Evolutionary conservation across 805 yeast species (phyloP), one percentile per base, ranked within the genome.

Genomic region (Komagataella populi): DNA sequence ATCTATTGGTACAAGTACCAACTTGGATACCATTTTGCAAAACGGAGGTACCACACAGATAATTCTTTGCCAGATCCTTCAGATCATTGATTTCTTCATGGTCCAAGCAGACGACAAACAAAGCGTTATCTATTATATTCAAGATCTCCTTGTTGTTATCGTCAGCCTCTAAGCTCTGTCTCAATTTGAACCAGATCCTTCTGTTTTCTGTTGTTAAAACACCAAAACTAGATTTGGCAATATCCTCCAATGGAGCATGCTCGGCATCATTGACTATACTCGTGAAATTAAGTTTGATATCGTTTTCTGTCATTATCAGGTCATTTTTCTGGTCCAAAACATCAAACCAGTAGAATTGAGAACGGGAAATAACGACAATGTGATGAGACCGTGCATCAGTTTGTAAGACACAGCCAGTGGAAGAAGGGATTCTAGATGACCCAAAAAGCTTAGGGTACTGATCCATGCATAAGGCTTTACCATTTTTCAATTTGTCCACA

Each of bases 341-440:
- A 62, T 89, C 96, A 63, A 89, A 89, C 96, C 96, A 89, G 68
- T 89, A 89, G 65, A 88, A 87, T 65, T 89, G 96, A 2, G 95
- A 85, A 60, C 85, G 82, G 55, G 87, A 81, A 63, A 87, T 69
- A 14, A 89, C 90, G 7, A 88, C 83, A 44, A 89, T 80, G 64
- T 89, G 96, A 59, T 81, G 84, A 1, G 93, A 81, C 7, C 80
- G 71, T 6, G 73, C 63, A 64, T 87, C 96, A 1, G 87, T 77
- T 65, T 88, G 96, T 81, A 89, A 80, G 52, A 85, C 79, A 65
- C 97, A 89, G 3, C 95, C 95, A 2, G 78, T 73, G 20, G 75
- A 73, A 1, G 93, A 83, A 48, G 97, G 96, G 55, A 89, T 84
- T 62, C 97, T 73, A 2, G 95, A 77, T 23, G 95, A 82, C 1